phyloP scores from a whole-genome alignment of 2,329 filamentous ascomycete species.

The Fusarium acutatum region DNA sequence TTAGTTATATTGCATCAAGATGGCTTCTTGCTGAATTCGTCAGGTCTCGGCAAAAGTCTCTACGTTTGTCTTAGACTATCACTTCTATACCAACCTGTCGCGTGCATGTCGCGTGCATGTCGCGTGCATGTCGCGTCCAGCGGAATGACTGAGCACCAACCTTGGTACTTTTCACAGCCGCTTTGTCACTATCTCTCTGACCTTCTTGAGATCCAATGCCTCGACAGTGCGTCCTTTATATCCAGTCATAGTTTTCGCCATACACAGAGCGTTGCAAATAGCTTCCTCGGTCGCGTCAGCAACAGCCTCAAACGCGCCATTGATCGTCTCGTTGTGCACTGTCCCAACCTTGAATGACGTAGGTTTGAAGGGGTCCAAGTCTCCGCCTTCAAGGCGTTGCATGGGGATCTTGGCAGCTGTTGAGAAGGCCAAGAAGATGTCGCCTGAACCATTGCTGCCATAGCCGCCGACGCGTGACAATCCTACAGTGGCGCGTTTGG shows the following conservation, averaged over 20 bases:
- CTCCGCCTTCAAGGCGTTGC: constrained; percentile 44
- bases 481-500: constrained; percentile 69
- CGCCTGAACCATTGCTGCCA: constrained; percentile 69
- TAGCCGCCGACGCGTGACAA: constrained; percentile 68
- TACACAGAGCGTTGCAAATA: constrained; percentile 71
- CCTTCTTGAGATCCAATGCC: constrained; percentile 56
- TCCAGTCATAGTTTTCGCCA: constrained; percentile 66
- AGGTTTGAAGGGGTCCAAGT: constrained; percentile 53
- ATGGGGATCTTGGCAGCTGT: constrained; percentile 61
- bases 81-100: background rate
- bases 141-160: too few species aligned
- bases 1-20: background rate
- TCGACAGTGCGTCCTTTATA: constrained; percentile 59
- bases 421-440: constrained; percentile 74
- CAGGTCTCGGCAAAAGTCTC: background rate
- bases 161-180: background rate
- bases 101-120: too few species aligned
- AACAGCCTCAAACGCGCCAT: constrained; percentile 67
- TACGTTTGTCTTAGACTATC: too few species aligned
- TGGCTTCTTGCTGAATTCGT: background rate
- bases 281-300: constrained; percentile 72
- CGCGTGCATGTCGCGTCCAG: too few species aligned
- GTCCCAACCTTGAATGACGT: constrained; percentile 13
- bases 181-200: constrained; percentile 56
- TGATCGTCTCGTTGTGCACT: constrained; percentile 67